phyloP scores from a whole-genome alignment of 2,329 filamentous ascomycete species.

The Aureobasidium sp. region DNA sequence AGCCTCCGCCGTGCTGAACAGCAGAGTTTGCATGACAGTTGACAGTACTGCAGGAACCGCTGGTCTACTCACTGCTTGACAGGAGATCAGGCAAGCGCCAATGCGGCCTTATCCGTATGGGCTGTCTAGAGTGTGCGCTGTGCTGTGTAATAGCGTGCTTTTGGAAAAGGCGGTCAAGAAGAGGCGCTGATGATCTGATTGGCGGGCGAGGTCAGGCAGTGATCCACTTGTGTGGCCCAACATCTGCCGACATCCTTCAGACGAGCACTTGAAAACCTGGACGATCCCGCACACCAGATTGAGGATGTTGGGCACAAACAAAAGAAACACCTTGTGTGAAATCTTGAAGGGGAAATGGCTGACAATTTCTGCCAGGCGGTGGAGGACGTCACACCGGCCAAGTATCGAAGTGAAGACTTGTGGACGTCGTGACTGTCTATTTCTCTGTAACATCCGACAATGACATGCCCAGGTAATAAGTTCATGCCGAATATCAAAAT shows the following conservation, averaged over 20 bases:
- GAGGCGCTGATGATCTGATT: not conserved
- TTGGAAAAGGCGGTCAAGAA: conserved; percentile 11
- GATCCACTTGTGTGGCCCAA: conserved; percentile 10
- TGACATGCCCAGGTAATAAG: no score
- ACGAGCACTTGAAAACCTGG: conserved; percentile 5
- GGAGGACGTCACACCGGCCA: not conserved
- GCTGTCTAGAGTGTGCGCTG: conserved; percentile 2
- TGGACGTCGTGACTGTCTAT: no score
- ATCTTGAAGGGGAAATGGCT: not conserved
- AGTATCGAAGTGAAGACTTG: not conserved
- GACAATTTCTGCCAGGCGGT: not conserved
- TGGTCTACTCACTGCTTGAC: not conserved
- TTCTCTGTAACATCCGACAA: no score
- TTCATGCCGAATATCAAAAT: no score
- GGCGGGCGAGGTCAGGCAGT: not conserved
- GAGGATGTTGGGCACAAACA: not conserved
- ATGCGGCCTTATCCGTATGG: conserved; percentile 10
- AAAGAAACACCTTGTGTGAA: not conserved
- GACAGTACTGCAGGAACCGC: conserved; percentile 16
- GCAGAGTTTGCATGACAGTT: conserved; percentile 11
- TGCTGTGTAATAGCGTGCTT: conserved; percentile 7
- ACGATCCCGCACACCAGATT: not conserved
- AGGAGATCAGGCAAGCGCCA: not conserved
- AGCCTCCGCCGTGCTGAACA: not conserved
- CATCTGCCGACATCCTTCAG: not conserved